These are phyloP conservation scores for Verbena officinalis DNA, from an alignment of 257 asterid species.

Conservation along the genomic window DNA sequence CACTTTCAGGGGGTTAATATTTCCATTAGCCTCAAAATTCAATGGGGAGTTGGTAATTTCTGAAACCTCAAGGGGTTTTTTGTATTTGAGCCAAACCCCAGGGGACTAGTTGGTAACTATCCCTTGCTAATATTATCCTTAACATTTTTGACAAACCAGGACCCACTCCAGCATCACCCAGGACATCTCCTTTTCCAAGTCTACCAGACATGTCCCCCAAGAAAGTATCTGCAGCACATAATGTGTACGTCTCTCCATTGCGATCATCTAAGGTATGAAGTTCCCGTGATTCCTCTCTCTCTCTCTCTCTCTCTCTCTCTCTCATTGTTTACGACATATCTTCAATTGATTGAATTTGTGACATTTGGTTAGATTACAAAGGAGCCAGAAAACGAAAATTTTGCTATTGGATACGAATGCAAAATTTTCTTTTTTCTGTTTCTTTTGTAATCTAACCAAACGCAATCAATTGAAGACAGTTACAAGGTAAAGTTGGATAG, in stretches of 20 bases:
- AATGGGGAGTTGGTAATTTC: no score
- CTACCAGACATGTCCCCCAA: conserved; percentile 99
- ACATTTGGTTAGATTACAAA: background rate
- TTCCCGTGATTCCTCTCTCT: background rate
- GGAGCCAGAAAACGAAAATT: background rate
- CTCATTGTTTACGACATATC: no score
- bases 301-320: background rate
- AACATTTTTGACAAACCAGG: conserved; percentile 43
- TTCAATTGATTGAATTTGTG: no score
- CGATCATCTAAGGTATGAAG: conserved; percentile 79
- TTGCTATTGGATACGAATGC: no score
- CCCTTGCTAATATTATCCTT: conserved; percentile 18
- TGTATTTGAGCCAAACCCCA: no score
- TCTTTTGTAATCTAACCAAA: no score
- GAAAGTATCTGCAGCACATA: conserved; percentile 93
- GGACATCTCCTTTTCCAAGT: conserved; percentile 78
- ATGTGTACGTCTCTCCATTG: conserved; percentile 91
- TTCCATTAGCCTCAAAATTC: no score
- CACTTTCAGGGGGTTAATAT: no score
- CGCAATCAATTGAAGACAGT: no score
- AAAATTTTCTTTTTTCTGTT: no score
- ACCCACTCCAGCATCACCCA: conserved; percentile 79
- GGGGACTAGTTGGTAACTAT: no score
- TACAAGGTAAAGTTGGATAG: background rate
- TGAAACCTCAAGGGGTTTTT: no score